A percentile compares a stretch with the other conserved stretches of the same genome.
Evolutionary conservation across 2,329 filamentous ascomycete genomes (phyloP).

Genomic region (Pseudogymnoascus sp.): DNA sequence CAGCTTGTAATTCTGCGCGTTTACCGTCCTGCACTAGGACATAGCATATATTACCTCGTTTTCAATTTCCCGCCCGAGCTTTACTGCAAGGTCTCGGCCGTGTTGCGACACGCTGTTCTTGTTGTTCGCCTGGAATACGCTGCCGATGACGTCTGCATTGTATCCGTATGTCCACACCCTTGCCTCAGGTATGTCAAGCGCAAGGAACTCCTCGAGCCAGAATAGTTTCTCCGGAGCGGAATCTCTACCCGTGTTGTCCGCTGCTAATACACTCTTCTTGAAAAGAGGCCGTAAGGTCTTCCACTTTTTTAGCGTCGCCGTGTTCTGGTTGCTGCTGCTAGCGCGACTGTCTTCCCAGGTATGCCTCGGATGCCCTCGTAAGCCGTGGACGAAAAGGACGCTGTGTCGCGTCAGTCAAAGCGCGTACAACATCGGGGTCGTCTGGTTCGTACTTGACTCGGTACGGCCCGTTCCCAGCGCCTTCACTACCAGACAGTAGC

Average conservation of each 20-base stretch:
- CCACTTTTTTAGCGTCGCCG: background rate
- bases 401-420: background rate
- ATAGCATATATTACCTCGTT: constrained; percentile 22
- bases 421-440: background rate
- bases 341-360: background rate
- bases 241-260: background rate
- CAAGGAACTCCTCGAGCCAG: constrained; percentile 32
- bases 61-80: constrained; percentile 28
- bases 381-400: background rate
- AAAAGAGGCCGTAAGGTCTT: background rate
- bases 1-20: constrained; percentile 5
- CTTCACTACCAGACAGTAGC: background rate
- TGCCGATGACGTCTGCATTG: constrained; percentile 32
- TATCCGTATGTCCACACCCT: constrained; percentile 36
- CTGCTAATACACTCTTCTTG: background rate
- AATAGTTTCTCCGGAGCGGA: constrained; percentile 20
- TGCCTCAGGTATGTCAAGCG: constrained; percentile 30
- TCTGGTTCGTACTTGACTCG: background rate
- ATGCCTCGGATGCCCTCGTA: background rate
- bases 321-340: background rate
- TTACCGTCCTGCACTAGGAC: constrained; percentile 13
- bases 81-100: constrained; percentile 26
- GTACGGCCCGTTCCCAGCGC: background rate
- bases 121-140: constrained; percentile 31
- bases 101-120: constrained; percentile 33